Evolutionary conservation across 2,329 filamentous ascomycete genomes (phyloP).

Genomic region (Amesomyces nigricolor): DNA sequence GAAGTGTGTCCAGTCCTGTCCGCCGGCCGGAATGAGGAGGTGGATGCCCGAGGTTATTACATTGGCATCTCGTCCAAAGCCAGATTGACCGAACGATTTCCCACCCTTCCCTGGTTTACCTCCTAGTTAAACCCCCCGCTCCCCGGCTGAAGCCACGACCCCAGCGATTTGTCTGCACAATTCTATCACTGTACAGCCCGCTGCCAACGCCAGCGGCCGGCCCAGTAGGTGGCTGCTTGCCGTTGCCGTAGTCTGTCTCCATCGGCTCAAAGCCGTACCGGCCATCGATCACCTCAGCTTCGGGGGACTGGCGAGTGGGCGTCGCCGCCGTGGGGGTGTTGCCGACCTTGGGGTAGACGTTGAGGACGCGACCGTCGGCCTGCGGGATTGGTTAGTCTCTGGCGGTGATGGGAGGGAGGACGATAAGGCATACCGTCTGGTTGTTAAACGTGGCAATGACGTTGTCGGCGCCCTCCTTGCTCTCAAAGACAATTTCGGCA

Average conservation of each 20-base stretch:
- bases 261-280: slow-evolving; percentile 49
- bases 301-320: slow-evolving; percentile 31
- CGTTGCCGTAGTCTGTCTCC: slow-evolving; percentile 32
- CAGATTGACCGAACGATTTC: no score
- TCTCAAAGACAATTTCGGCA: slow-evolving; percentile 70
- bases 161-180: slow-evolving; percentile 30
- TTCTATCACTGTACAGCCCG: slow-evolving; percentile 48
- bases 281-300: slow-evolving; percentile 46
- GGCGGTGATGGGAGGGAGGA: background rate
- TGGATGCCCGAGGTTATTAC: background rate
- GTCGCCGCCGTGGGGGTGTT: slow-evolving; percentile 32
- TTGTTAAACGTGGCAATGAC: slow-evolving; percentile 74
- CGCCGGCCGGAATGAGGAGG: background rate
- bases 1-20: background rate
- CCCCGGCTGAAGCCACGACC: slow-evolving; percentile 18
- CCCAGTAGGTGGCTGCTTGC: slow-evolving; percentile 4
- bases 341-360: slow-evolving; percentile 64
- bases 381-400: slow-evolving; percentile 12
- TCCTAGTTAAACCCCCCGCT: background rate
- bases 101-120: no score
- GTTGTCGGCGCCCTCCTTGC: slow-evolving; percentile 64
- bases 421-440: slow-evolving; percentile 55
- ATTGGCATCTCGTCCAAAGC: no score
- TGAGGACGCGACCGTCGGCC: slow-evolving; percentile 70
- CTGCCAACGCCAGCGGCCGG: slow-evolving; percentile 17